Percentiles rank a stretch among this genome's conserved stretches.
phyloP scores from a whole-genome alignment of 2,329 filamentous ascomycete genomes.

The Ophiostoma perfectum region DNA sequence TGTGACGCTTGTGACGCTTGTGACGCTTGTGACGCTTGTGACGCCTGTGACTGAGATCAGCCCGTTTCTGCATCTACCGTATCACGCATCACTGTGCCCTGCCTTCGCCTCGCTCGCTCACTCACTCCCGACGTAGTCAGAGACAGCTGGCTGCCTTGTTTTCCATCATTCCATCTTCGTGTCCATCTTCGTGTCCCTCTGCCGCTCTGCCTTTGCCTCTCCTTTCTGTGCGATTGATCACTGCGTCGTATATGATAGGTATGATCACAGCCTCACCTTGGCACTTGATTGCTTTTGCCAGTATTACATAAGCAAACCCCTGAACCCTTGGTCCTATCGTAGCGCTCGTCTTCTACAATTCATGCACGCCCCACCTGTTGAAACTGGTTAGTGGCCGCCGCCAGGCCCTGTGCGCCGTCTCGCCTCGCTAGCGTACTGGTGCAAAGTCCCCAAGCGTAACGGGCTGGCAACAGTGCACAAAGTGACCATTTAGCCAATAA shows the following conservation, averaged over 20 bases:
- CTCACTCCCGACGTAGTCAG: neutral
- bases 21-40: neutral
- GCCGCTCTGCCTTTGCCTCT: neutral
- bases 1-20: neutral
- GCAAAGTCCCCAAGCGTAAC: neutral
- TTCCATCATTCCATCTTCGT: neutral
- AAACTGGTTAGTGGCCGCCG: slow-evolving; percentile 3
- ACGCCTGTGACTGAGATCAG: neutral
- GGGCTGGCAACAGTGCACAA: neutral
- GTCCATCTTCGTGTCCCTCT: neutral
- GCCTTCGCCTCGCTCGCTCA: neutral
- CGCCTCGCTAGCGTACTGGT: slow-evolving; percentile 7
- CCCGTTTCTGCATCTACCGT: slow-evolving; percentile 3
- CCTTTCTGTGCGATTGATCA: neutral
- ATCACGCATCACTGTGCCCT: slow-evolving; percentile 5
- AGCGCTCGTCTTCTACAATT: neutral
- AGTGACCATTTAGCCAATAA: neutral
- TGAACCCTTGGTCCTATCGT: neutral
- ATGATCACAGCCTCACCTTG: slow-evolving; percentile 6
- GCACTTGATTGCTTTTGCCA: neutral
- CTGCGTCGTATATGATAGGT: neutral
- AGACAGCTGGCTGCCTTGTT: neutral
- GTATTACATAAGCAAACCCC: slow-evolving; percentile 1
- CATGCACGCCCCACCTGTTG: neutral
- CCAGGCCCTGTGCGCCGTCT: slow-evolving; percentile 8